Evolutionary conservation across 371 early-diverging fungal species (phyloP), one percentile per base, ranked within the genome.

Genomic region (Saksenaea oblongispora): DNA sequence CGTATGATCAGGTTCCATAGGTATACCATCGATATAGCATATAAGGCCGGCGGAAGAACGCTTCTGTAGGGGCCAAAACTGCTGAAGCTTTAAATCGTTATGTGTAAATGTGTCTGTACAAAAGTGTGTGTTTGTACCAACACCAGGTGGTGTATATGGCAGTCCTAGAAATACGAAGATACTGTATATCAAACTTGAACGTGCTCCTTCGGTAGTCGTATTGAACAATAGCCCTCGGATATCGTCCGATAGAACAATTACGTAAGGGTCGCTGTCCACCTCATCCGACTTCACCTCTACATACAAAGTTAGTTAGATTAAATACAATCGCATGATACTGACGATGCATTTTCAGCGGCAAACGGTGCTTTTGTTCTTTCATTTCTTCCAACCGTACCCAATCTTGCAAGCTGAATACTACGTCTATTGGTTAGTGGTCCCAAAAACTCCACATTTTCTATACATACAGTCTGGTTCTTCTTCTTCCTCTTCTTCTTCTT

Each of bases 201-300:
- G 63, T 18, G 83, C 76, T 47, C 63, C 76, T 3, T 51, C 18
- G 0, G 85, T 76, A 10, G 79, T 75, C 1, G 86, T 67, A 26
- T 80, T 65, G 60, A 90, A 88, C 53, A 94, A 65, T 15, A 89
- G 83, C 0, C 80, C 71, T 0, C 75, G 75, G 15, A 93, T 69
- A 62, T 94, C 94, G 28, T 91, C 90, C 62, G 90, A 92, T 18
- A 94, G 71, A 17, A 88, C 76, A 17, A 89, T 78, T 14, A 86
- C 81, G 58, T 83, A 92, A 0, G 93, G 93, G 65, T 93, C 94
- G 5, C 84, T 76, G 22, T 78, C 76, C 11, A 87, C 69, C 14
- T 69, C 64, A 0, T 72, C 71, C 10, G 70, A 67, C 8, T 73
- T 62, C 5, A 56, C 51, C 35, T 41, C 73, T 73, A 37, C 57